Evolutionary conservation across 495 filamentous ascomycete genomes (phyloP).

Genomic region (Aspergillus indologenus): DNA sequence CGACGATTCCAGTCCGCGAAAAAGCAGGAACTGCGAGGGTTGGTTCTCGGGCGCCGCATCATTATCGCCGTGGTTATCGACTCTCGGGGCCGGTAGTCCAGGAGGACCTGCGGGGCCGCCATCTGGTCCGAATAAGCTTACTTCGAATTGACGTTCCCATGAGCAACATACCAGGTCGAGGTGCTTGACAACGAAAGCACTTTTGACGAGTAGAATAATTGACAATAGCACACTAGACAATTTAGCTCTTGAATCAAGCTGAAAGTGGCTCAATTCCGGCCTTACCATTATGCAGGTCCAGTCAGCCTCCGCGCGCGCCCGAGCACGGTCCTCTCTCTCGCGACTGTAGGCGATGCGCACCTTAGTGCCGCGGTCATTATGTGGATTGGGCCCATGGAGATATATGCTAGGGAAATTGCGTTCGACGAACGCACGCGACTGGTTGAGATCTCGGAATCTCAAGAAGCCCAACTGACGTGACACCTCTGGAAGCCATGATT

Average conservation of each 20-base stretch:
- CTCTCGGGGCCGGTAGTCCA: conserved; percentile 33
- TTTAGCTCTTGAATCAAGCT: conserved; percentile 6
- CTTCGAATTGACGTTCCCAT: not conserved
- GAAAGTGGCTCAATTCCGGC: conserved; percentile 6
- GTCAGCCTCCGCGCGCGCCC: conserved; percentile 59
- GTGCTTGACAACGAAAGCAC: conserved; percentile 74
- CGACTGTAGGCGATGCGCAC: conserved; percentile 58
- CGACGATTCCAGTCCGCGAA: conserved; percentile 69
- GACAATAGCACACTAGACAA: conserved; percentile 60
- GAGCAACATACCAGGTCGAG: conserved; percentile 59
- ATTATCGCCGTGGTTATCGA: conserved; percentile 70
- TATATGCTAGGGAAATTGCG: conserved; percentile 61
- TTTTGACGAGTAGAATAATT: conserved; percentile 68
- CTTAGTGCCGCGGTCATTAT: conserved; percentile 53
- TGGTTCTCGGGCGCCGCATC: conserved; percentile 72
- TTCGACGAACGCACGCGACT: conserved; percentile 65
- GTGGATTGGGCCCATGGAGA: conserved; percentile 48
- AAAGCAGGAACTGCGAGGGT: conserved; percentile 77
- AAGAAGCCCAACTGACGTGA: conserved; percentile 68
- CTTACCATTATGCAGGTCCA: conserved; percentile 74
- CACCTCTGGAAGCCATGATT: conserved; percentile 38
- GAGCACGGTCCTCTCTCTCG: conserved; percentile 54
- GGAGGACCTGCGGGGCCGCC: conserved; percentile 26
- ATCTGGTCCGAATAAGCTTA: conserved; percentile 23
- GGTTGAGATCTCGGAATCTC: conserved; percentile 56